Percentiles rank a stretch among this genome's conserved stretches.
phyloP scores from a whole-genome alignment of 2,329 filamentous ascomycete genomes.

The Atkinsonella texensis region DNA sequence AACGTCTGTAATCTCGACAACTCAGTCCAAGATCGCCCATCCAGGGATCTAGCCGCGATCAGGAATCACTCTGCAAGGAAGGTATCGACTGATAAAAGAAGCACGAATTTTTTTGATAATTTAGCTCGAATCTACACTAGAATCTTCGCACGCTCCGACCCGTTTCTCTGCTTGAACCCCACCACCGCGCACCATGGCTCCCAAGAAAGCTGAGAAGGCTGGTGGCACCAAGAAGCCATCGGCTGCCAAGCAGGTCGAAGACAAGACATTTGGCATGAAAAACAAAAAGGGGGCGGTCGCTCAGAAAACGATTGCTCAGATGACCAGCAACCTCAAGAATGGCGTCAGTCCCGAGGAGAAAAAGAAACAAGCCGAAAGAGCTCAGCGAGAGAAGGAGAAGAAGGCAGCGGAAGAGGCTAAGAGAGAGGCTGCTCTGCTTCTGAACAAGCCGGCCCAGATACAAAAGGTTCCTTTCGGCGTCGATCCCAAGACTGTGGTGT shows the following conservation, averaged over 20 bases:
- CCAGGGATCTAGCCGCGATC: neutral
- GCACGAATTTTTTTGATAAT: neutral
- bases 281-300: constrained; percentile 94
- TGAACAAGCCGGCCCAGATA: constrained; percentile 86
- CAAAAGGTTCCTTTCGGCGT: constrained; percentile 98
- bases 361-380: constrained; percentile 57
- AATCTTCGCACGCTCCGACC: neutral
- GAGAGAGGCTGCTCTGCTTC: constrained; percentile 66
- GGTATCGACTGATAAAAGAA: neutral
- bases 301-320: constrained; percentile 80
- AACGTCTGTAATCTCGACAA: constrained; percentile 1
- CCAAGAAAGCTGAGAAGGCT: constrained; percentile 49
- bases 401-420: constrained; percentile 76
- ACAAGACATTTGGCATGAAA: constrained; percentile 99
- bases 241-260: constrained; percentile 58
- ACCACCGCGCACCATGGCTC: constrained; percentile 50
- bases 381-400: constrained; percentile 71
- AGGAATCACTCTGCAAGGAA: neutral
- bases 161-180: constrained; percentile 7
- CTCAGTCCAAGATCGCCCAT: neutral
- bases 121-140: neutral
- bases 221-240: constrained; percentile 43
- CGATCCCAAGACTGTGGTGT: constrained; percentile 93
- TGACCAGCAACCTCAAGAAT: constrained; percentile 60
- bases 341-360: constrained; percentile 82